Evolutionary conservation across 176 grass and related monocot species (phyloP), one percentile per base, ranked within the genome.

Genomic region (Raddia distichophylla): DNA sequence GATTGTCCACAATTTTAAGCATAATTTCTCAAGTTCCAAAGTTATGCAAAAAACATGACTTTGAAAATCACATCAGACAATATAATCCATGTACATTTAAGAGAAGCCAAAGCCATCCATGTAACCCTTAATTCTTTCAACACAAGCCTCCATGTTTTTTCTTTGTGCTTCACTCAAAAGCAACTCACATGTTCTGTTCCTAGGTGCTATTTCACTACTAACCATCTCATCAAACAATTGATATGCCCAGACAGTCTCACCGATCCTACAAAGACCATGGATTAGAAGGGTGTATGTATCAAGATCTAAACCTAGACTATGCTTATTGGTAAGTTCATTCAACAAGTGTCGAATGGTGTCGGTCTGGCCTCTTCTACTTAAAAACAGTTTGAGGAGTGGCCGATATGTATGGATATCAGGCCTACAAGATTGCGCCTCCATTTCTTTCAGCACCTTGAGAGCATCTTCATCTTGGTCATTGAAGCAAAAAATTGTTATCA

Each of bases 191-290:
- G 94, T 97, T 87, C 64, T 75, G 54, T 37, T 74, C 48, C 85
- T 90, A 80, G 94, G 94, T 54, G 27, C 54, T 74, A 97, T 94
- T 61, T 92, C 89, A 78, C 80, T 87, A 67, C 85, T 32, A 74
- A 97, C 67, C 91, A 97, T 97, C 86, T 97, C 90, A 76, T 97
- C 87, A 85, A 94, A 97, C 51, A 97, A 32, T 60, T 17, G 55
- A 80, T 82, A 89, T 43, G 82, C 91, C 82, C 90, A 87, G 17
- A 76, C 78, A 34, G 80, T 88, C 53, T 97, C 76, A 77, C 94
- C 85, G 5, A 78, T 19, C 45, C 81, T 89, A 73, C 89, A 97
- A 50, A 97, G 82, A 59, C 90, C 87, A 86, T 94, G 89, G 60
- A 97, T 97, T 73, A 92, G 56, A 73, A 90, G 80, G 5, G 70